Percentiles rank a stretch among this genome's conserved stretches.
phyloP scores from a whole-genome alignment of 306 rosid species.

The Medicago arabica region DNA sequence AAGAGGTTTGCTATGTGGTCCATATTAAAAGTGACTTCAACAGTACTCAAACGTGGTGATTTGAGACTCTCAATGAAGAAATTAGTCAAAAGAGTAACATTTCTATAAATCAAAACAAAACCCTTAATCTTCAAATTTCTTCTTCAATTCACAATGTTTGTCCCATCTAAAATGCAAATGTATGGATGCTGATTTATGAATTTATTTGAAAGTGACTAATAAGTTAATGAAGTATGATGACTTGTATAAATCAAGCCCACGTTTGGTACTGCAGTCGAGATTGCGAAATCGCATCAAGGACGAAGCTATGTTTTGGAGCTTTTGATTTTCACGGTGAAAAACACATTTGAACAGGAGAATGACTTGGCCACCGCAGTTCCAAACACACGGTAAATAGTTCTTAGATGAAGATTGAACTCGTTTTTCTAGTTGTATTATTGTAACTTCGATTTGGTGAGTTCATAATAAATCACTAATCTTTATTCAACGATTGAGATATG shows the following conservation, averaged over 20 bases:
- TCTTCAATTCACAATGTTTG: conserved; percentile 27
- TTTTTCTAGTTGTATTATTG: background rate
- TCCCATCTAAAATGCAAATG: conserved; percentile 10
- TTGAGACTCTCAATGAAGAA: conserved; percentile 47
- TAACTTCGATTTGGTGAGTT: too few relatives aligned
- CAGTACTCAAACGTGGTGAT: conserved; percentile 45
- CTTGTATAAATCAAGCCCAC: too few relatives aligned
- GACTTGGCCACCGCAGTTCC: too few relatives aligned
- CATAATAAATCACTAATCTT: too few relatives aligned
- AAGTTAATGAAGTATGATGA: background rate
- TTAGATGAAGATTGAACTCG: background rate
- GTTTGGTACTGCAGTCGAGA: too few relatives aligned
- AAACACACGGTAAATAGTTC: background rate
- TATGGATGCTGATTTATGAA: background rate
- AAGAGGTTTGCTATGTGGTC: conserved; percentile 41
- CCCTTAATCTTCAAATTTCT: conserved; percentile 8
- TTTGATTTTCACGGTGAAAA: too few relatives aligned
- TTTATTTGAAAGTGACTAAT: background rate
- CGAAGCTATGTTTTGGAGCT: too few relatives aligned
- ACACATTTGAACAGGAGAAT: too few relatives aligned
- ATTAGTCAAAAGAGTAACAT: conserved; percentile 35
- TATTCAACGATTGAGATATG: background rate
- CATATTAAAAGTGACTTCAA: conserved; percentile 40
- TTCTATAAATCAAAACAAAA: conserved; percentile 37
- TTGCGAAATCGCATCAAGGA: too few relatives aligned